Base-by-base conservation (phyloP, 768 basidiomycete species). In the Calocera cornea region DNA sequence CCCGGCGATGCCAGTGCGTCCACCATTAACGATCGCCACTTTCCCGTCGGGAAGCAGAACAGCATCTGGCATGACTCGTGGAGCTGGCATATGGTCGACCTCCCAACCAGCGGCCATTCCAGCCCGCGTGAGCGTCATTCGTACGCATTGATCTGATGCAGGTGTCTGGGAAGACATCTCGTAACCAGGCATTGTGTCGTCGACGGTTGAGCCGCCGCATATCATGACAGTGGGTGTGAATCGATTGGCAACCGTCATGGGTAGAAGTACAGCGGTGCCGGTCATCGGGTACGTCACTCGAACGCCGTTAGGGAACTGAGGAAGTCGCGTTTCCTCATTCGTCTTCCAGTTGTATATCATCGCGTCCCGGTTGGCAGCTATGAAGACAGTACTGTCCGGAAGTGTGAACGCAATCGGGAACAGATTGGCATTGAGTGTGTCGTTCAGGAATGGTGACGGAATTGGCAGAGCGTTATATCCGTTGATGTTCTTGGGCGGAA, bases 241-340 rank as follows among this genome's bases (percentile, higher is more conserved):
- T 68, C 81, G 74, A 71, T 85, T 85, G 10, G 81, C 79, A 1
- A 85, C 83, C 2, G 81, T 81, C 8, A 92, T 78, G 11, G 90
- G 89, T 10, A 92, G 83, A 44, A 92, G 79, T n/a, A 89, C 69
- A 14, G 80, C 89, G 17, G 86, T 86, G 44, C 86, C 90, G 29
- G 88, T 79, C 87, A 91, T 88, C 0, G 90, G 90, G 74, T 92
- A 92, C 0, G 90, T 90, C 38, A 91, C 84, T 29, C 88, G 88
- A 17, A 90, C 84, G 47, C 85, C 86, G 69, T 92, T 89, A 7
- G 90, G 89, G 71, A 91, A 82, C 49, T 72, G 75, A 29, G 90
- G 90, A 14, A 90, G 81, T 38, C 81, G 77, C 31, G 75, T 78
- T 75, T 90, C 89, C 0, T 76, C 79, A 72, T 90, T 85, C 12